Conservation (phyloP, 2,329 filamentous ascomycete species). For the Verticillium klebahnii region DNA sequence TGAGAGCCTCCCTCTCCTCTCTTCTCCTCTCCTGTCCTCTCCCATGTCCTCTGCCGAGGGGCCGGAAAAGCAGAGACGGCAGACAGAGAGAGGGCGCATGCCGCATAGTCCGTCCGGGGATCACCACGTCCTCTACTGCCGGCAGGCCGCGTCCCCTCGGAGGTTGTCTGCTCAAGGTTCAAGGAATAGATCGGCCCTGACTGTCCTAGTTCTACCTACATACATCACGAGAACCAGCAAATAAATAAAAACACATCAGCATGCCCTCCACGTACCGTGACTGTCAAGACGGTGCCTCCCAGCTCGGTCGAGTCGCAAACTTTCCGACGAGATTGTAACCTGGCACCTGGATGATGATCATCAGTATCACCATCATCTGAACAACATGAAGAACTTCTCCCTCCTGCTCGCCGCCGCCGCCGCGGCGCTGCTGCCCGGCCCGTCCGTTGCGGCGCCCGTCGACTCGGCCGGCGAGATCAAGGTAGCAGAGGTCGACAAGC, state of each 20-base stretch:
- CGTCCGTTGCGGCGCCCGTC: neutral
- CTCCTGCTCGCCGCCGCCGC: neutral
- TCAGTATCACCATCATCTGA: too few species aligned
- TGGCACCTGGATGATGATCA: too few species aligned
- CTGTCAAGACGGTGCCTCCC: too few species aligned
- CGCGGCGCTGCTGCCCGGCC: slow-evolving; percentile 1
- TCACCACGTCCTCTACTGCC: neutral
- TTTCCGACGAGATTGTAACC: too few species aligned
- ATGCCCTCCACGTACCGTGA: too few species aligned
- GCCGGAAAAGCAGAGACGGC: neutral
- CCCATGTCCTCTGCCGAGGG: neutral
- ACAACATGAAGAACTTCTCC: slow-evolving; percentile 7
- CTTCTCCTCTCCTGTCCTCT: neutral
- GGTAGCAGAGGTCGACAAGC: slow-evolving; percentile 3
- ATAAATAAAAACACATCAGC: too few species aligned
- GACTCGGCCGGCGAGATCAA: neutral
- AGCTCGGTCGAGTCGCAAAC: too few species aligned
- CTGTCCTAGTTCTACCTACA: too few species aligned
- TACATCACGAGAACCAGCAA: too few species aligned
- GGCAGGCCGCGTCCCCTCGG: neutral
- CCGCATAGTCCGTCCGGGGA: neutral
- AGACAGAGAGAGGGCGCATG: neutral
- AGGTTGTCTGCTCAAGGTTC: too few species aligned
- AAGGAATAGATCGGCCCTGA: too few species aligned
- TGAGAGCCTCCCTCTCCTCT: too few species aligned